A percentile compares a stretch with the other conserved stretches of the same genome.
These are phyloP conservation scores for Fusarium austroafricanum DNA, from an alignment of 2,329 filamentous ascomycete genomes.

Conservation along the genomic window DNA sequence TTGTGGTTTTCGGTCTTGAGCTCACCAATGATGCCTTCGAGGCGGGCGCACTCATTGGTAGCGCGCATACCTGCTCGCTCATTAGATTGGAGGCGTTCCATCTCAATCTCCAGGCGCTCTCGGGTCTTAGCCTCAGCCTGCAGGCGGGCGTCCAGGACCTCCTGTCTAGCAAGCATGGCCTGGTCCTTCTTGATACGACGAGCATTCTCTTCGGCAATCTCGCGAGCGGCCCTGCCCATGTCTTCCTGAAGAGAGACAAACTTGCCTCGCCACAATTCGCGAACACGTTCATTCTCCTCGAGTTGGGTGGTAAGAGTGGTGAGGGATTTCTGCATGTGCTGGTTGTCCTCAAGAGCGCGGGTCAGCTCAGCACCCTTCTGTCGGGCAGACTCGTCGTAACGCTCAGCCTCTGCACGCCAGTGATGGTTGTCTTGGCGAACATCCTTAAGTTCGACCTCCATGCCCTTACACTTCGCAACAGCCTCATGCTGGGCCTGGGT, in stretches of 20 bases:
- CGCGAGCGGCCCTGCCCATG: slow-evolving; percentile 80
- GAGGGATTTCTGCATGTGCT: slow-evolving; percentile 78
- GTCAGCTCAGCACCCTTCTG: slow-evolving; percentile 62
- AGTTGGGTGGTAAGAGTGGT: slow-evolving; percentile 80
- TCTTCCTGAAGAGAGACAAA: slow-evolving; percentile 89
- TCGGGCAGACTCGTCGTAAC: slow-evolving; percentile 63
- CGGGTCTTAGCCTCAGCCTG: slow-evolving; percentile 78
- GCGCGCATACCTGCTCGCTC: slow-evolving; percentile 75
- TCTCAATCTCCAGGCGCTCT: slow-evolving; percentile 74
- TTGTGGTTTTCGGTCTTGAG: slow-evolving; percentile 76
- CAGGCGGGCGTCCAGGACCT: slow-evolving; percentile 81
- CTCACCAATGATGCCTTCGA: slow-evolving; percentile 67
- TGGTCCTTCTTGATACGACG: slow-evolving; percentile 83
- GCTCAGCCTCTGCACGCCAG: slow-evolving; percentile 72
- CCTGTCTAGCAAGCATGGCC: slow-evolving; percentile 80
- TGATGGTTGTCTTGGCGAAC: slow-evolving; percentile 68
- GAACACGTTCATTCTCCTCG: slow-evolving; percentile 85
- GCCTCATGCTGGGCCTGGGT: slow-evolving; percentile 67
- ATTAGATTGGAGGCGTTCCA: slow-evolving; percentile 72
- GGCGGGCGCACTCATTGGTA: slow-evolving; percentile 69
- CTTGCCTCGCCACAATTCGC: slow-evolving; percentile 85
- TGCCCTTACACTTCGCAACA: slow-evolving; percentile 64
- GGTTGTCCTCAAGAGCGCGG: slow-evolving; percentile 69
- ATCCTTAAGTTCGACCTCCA: slow-evolving; percentile 67
- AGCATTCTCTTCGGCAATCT: slow-evolving; percentile 86